A percentile compares a stretch with the other conserved stretches of the same genome.
Conservation (phyloP, 2,329 filamentous ascomycete genomes). For the Penicillium sp. region DNA sequence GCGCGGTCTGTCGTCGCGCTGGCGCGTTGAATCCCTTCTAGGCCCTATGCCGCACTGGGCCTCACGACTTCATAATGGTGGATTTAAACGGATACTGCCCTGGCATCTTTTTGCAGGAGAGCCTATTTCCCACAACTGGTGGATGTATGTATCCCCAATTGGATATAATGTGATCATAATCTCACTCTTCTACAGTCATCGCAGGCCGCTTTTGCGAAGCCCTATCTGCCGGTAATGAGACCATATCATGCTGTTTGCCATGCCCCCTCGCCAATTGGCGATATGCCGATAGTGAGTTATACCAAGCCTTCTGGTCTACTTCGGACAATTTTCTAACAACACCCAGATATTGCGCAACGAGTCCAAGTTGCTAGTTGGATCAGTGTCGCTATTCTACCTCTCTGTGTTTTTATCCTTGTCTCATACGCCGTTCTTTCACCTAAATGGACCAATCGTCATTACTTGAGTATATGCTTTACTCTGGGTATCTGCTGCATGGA, state of each 20-base stretch:
- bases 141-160: constrained; percentile 61
- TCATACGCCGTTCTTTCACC: constrained; percentile 80
- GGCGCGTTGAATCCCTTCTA: constrained; percentile 21
- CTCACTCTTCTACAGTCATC: constrained; percentile 53
- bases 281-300: constrained; percentile 56
- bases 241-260: constrained; percentile 76
- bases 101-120: constrained; percentile 67
- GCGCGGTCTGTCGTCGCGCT: constrained; percentile 27
- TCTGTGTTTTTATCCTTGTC: constrained; percentile 72
- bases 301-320: background rate
- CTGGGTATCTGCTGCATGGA: constrained; percentile 75
- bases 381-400: constrained; percentile 70
- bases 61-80: constrained; percentile 23
- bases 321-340: constrained; percentile 9
- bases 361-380: constrained; percentile 77
- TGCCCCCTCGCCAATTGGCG: constrained; percentile 83
- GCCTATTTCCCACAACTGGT: constrained; percentile 58
- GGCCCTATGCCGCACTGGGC: constrained; percentile 15
- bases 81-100: constrained; percentile 57
- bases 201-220: constrained; percentile 62
- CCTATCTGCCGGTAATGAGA: constrained; percentile 35
- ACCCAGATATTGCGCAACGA: constrained; percentile 54
- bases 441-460: constrained; percentile 89
- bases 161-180: background rate
- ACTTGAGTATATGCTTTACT: constrained; percentile 85